Percentiles rank a stretch among this genome's conserved stretches.
Conservation (phyloP, 768 basidiomycete genomes). For the Xerocomellus intermedius region DNA sequence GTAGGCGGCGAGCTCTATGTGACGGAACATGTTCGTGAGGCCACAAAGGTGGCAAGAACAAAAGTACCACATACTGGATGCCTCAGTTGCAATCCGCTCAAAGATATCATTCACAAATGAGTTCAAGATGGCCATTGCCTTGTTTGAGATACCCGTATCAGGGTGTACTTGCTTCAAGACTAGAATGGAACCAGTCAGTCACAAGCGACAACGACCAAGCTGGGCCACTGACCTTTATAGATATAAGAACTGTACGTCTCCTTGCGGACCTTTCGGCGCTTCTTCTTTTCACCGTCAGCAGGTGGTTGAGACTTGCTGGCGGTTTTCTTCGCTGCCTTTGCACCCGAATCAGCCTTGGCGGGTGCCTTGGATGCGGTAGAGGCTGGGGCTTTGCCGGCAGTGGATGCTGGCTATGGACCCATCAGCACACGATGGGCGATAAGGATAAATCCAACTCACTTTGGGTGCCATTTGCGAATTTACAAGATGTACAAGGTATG, state of each 20-base stretch:
- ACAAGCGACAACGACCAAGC: not conserved
- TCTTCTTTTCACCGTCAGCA: constrained; percentile 72
- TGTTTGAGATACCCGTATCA: constrained; percentile 91
- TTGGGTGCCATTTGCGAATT: constrained; percentile 37
- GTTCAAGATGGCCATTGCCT: constrained; percentile 81
- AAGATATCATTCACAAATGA: constrained; percentile 86
- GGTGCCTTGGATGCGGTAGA: constrained; percentile 63
- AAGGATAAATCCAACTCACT: constrained; percentile 22
- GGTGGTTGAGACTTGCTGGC: constrained; percentile 53
- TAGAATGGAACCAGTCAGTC: constrained; percentile 20
- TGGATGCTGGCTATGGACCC: constrained; percentile 39
- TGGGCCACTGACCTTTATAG: constrained; percentile 60
- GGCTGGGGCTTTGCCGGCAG: constrained; percentile 41
- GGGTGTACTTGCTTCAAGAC: constrained; percentile 92
- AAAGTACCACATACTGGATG: constrained; percentile 51
- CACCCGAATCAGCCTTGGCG: constrained; percentile 40
- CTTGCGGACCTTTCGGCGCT: constrained; percentile 75
- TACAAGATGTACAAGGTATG: constrained; percentile 35
- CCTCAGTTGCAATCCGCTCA: constrained; percentile 74
- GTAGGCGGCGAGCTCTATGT: constrained; percentile 72
- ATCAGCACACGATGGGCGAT: constrained; percentile 13
- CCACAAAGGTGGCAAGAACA: not conserved
- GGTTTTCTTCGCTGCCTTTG: constrained; percentile 59
- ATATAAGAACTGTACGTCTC: constrained; percentile 87
- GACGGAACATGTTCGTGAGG: not conserved